phyloP scores from a whole-genome alignment of 2,329 filamentous ascomycete genomes.

The Escovopsis weberi region DNA sequence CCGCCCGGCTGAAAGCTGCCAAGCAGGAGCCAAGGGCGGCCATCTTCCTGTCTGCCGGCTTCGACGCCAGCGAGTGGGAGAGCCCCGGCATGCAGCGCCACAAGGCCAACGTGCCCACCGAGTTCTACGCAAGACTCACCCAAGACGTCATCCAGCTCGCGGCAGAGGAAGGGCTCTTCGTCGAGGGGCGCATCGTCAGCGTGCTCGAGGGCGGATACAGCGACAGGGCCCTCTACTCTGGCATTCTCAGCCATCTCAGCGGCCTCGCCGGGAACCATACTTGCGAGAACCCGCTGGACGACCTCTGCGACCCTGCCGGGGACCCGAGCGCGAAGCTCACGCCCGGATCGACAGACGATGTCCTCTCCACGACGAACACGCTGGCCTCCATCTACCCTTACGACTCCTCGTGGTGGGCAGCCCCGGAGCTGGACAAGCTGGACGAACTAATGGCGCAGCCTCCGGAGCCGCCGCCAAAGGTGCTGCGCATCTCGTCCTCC shows the following conservation, averaged over 20 bases:
- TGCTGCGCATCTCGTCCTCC: constrained; percentile 38
- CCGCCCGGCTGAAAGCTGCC: constrained; percentile 44
- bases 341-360: constrained; percentile 20
- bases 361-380: constrained; percentile 3
- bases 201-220: constrained; percentile 95
- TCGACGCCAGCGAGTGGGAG: constrained; percentile 95
- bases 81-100: constrained; percentile 88
- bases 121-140: constrained; percentile 88
- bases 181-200: constrained; percentile 78
- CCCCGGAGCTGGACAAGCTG: constrained; percentile 50
- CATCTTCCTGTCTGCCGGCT: constrained; percentile 90
- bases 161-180: constrained; percentile 59
- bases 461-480: constrained; percentile 33
- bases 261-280: constrained; percentile 52
- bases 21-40: constrained; percentile 60
- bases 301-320: constrained; percentile 18
- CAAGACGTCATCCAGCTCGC: constrained; percentile 72
- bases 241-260: constrained; percentile 78
- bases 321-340: constrained; percentile 41
- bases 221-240: constrained; percentile 76
- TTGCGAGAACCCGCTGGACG: constrained; percentile 19
- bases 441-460: constrained; percentile 44
- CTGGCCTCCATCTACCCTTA: constrained; percentile 31
- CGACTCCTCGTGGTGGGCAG: constrained; percentile 59
- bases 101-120: constrained; percentile 87